These are phyloP conservation scores for Coleophoma eucalyptorum DNA, from an alignment of 2,329 filamentous ascomycete genomes.

Conservation along the genomic window DNA sequence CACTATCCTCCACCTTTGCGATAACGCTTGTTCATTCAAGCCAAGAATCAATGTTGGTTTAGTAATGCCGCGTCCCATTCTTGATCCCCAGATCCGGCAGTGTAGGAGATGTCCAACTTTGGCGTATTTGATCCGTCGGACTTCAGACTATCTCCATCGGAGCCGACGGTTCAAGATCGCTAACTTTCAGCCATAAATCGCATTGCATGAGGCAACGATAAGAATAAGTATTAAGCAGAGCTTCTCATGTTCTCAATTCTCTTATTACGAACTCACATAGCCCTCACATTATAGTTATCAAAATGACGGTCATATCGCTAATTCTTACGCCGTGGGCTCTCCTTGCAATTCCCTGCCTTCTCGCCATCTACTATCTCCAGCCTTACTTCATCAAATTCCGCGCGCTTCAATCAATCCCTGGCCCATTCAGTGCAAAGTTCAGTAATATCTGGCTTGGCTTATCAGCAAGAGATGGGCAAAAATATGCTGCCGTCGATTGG, in stretches of 20 bases:
- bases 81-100: too few species aligned
- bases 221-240: too few species aligned
- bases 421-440: constrained; percentile 51
- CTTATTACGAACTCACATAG: background rate
- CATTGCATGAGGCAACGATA: too few species aligned
- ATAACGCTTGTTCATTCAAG: too few species aligned
- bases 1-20: too few species aligned
- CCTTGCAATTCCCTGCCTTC: background rate
- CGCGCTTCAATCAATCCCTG: constrained; percentile 33
- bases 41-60: too few species aligned
- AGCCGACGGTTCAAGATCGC: too few species aligned
- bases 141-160: too few species aligned
- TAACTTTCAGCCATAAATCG: too few species aligned
- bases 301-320: constrained; percentile 1
- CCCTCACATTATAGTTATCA: background rate
- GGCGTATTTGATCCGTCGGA: too few species aligned
- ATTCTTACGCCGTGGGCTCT: background rate
- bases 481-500: constrained; percentile 62
- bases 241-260: background rate
- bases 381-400: constrained; percentile 5
- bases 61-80: too few species aligned
- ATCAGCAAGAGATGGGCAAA: constrained; percentile 56
- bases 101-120: too few species aligned
- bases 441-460: constrained; percentile 75
- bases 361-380: constrained; percentile 3